Evolutionary conservation across 352 stramenopile species (phyloP), one percentile per base, ranked within the genome.

Genomic region (Poterioochromonas sp.): DNA sequence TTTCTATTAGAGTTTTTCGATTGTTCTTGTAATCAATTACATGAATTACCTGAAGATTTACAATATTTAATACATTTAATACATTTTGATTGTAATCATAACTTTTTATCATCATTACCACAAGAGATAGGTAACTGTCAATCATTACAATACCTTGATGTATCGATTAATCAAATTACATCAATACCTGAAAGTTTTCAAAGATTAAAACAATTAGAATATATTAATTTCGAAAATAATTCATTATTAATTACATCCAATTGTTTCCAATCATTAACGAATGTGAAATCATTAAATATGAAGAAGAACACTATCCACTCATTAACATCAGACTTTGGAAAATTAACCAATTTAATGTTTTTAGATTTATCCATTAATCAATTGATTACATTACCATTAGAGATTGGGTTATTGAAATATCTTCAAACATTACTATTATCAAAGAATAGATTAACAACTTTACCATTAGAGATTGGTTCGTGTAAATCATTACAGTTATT

Each of bases 191-290:
- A 2, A 26, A 37, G 5, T 8, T 69, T 78, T 35, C 12, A 11
- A 29, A 1, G 41, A 32, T 32, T 78, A n/a, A 11, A 26, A 37
- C 3, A 29, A 26, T 40, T 77, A 26, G 29, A 65, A 77, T 77
- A 77, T 64, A 11, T 12, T 29, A 77, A 77, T 43, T 40, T 77
- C 2, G 35, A 65, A 20, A 65, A 77, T 12, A 77, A 77, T 35
- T 22, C 8, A 29, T 26, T 69, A 15, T 34, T 65, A 11, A 2
- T 15, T 47, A 5, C 15, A 11, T 29, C 3, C 0, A 32, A 68
- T 39, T 51, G n/a, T 11, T 68, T 78, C 3, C 1, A 44, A 11
- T 15, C 2, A 29, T 34, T 63, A 22, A 8, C 22, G 29, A 32
- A 29, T 35, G 2, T 78, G 34, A 78, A 69, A 68, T 65, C 71